Evolutionary conservation across 768 basidiomycete species (phyloP), one percentile per base, ranked within the genome.

Genomic region (Russula emetica): DNA sequence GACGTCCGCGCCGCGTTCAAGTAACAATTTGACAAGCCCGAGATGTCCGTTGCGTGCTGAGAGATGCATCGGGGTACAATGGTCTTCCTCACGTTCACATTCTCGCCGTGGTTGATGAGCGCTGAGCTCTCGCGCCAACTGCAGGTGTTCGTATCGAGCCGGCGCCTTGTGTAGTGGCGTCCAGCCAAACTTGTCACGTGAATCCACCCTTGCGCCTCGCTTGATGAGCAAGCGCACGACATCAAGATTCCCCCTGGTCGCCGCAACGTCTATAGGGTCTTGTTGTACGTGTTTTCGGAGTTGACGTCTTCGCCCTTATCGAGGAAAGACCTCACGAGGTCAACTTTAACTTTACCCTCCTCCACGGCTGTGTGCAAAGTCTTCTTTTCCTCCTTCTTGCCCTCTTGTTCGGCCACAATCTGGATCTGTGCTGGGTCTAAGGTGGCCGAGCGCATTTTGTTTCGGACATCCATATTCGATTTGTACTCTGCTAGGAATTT

Each of bases 131-230:
- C 24, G 50, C 24, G 14, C 32, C 22, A 57, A 16, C 11, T 53
- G 24, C 34, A 45, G 22, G 20, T 54, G 51, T n/a, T 51, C 62
- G 9, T n/a, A 11, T 7, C 32, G 26, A 4, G 57, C 44, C 3
- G n/a, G n/a, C n/a, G 62, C 62, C 8, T 14, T n/a, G 34, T 63
- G 62, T 16, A 63, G 16, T 1, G 62, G 50, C 14, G 62, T 58
- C 57, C 51, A 52, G 8, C 50, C 50, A 0, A 0, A 28, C 28
- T 4, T 28, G 4, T 28, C 28, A 28, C 28, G 28, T 28, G 28
- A 28, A 28, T 28, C 4, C 28, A 28, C 28, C 28, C 4, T 4
- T 4, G 28, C 28, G 28, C 28, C 4, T 4, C 28, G 28, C 28
- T 28, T 28, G 28, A 28, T 28, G 28, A 28, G 28, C 2, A 28